Evolutionary conservation across 2,329 filamentous ascomycete genomes (phyloP), one percentile per base, ranked within the genome.

Genomic region (Arthrobotrys megalospora): DNA sequence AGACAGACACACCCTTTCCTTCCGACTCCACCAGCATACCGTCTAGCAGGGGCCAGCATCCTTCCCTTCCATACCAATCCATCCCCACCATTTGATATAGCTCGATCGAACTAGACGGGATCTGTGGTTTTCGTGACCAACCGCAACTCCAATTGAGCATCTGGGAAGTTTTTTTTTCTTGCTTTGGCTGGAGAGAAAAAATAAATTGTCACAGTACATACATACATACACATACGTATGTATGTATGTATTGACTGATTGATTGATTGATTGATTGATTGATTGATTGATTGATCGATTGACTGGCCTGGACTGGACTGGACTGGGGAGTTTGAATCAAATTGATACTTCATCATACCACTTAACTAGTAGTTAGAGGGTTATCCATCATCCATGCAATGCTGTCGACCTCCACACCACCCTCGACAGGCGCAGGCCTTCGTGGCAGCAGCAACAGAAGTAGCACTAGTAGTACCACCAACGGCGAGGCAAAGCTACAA

Each of bases 401-500:
- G 10, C 24, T 36, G 36, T 43, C 55, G 10, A 28, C 34, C 24
- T 50, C 67, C 55, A 52, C 43, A 41, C 45, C 50, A 14, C 53
- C 72, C 21, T 76, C 60, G 67, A 64, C 21, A 19, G 36, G 60
- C 52, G 58, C 21, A 19, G 24, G 60, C 52, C 21, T 55, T 60
- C 62, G 60, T 62, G 47, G 67, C 66, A 63, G 60, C 21, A 62
- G 71, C 47, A 73, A 62, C 19, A 50, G 72, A 50, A 64, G 72
- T 50, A 52, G 63, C 48, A 62, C 50, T 32, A 48, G 11, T 36
- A 50, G 47, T 41, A 24, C 36, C 32, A 50, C 21, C 48, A 47
- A 11, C 41, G 68, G 68, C 58, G 70, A 68, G n/a, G 34, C 41
- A 58, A 77, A 72, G 32, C 53, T 78, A 36, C 60, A 69, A 41